A percentile compares a stretch with the other conserved stretches of the same genome.
phyloP scores from a whole-genome alignment of 73 alveolate species.

The Blepharisma japonicum region DNA sequence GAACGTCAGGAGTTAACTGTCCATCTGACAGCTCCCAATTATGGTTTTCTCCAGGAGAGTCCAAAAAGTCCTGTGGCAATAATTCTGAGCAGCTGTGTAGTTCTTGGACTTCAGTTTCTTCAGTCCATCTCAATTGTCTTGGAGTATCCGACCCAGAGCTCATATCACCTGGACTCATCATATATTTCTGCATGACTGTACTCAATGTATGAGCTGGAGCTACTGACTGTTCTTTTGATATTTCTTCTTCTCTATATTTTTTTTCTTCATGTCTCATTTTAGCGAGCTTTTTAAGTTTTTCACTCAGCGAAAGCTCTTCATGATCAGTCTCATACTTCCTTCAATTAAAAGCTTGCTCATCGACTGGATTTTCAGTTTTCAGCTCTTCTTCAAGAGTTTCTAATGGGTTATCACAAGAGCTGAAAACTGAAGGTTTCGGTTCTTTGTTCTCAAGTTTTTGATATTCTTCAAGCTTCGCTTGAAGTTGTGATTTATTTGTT shows the following conservation, averaged over 20 bases:
- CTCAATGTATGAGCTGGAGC: slow-evolving; percentile 15
- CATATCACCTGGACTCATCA: slow-evolving; percentile 4
- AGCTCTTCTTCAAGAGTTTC: too few relatives aligned
- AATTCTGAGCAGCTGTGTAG: background rate
- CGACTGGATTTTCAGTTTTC: too few relatives aligned
- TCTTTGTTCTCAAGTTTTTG: background rate
- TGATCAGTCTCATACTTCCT: too few relatives aligned
- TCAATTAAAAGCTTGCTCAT: too few relatives aligned
- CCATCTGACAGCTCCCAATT: background rate
- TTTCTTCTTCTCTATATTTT: slow-evolving; percentile 12
- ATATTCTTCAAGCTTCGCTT: background rate
- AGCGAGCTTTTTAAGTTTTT: background rate
- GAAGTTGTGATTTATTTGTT: background rate
- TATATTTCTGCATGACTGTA: slow-evolving; percentile 4
- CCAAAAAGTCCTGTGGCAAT: background rate
- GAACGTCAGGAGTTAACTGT: too few relatives aligned
- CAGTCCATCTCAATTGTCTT: background rate
- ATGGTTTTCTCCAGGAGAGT: background rate
- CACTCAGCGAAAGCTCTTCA: background rate
- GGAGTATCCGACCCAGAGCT: background rate
- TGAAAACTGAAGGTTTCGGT: too few relatives aligned
- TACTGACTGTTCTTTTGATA: background rate
- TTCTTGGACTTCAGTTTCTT: background rate
- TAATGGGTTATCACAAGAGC: too few relatives aligned
- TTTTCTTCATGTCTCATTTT: background rate